phyloP scores from a whole-genome alignment of 2,329 filamentous ascomycete species.

The Celoporthe dispersa region DNA sequence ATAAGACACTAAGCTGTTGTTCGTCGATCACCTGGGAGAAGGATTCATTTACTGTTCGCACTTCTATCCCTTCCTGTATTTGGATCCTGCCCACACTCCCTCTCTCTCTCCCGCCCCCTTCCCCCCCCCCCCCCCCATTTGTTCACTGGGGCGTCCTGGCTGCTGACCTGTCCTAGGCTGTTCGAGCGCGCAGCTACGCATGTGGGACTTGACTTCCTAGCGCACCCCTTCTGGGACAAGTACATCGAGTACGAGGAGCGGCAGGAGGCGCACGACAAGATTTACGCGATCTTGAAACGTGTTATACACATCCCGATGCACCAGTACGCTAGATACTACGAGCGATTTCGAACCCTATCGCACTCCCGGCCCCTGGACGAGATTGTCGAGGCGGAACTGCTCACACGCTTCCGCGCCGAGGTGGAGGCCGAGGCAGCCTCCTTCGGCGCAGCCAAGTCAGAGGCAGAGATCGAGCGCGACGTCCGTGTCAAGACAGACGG shows the following conservation, averaged over 20 bases:
- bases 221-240: conserved; percentile 98
- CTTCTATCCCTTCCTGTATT: conserved; percentile 65
- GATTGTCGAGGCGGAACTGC: conserved; percentile 69
- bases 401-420: conserved; percentile 72
- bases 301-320: conserved; percentile 92
- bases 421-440: conserved; percentile 67
- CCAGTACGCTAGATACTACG: conserved; percentile 93
- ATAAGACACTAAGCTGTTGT: conserved; percentile 48
- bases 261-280: conserved; percentile 79
- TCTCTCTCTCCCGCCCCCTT: conserved; percentile 38
- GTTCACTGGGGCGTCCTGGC: conserved; percentile 28
- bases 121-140: conserved; percentile 38
- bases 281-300: conserved; percentile 81
- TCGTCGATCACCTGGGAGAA: conserved; percentile 46
- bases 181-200: conserved; percentile 87
- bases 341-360: conserved; percentile 80
- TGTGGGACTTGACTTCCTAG: conserved; percentile 90
- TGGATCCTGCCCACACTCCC: conserved; percentile 53
- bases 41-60: conserved; percentile 56
- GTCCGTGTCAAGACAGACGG: conserved; percentile 79
- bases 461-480: conserved; percentile 82
- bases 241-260: conserved; percentile 97
- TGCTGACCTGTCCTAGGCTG: conserved; percentile 64
- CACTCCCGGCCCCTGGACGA: conserved; percentile 74
- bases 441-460: conserved; percentile 58